These are phyloP conservation scores for Nemania sp. DNA, from an alignment of 2,329 filamentous ascomycete genomes.

Conservation along the genomic window DNA sequence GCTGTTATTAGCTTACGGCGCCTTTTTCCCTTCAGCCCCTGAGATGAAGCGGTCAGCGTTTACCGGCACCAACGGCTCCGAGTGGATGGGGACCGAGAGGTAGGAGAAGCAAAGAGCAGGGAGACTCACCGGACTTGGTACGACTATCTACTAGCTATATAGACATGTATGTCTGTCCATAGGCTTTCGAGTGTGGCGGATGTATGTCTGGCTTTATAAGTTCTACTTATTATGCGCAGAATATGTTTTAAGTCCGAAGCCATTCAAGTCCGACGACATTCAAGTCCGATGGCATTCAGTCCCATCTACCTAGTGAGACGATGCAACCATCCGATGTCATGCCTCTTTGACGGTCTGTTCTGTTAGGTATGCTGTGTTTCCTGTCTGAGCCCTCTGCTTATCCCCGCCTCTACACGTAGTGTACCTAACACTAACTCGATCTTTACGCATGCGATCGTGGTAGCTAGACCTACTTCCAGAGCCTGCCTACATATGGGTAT, in stretches of 20 bases:
- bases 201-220: too few relatives aligned
- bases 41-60: background rate
- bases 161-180: too few relatives aligned
- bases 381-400: background rate
- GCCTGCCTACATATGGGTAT: too few relatives aligned
- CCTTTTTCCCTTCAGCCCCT: background rate
- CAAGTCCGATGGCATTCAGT: conserved; percentile 2
- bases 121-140: too few relatives aligned
- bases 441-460: background rate
- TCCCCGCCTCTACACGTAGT: conserved; percentile 3
- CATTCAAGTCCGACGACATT: too few relatives aligned
- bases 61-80: background rate
- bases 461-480: background rate
- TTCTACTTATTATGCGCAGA: too few relatives aligned
- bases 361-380: background rate
- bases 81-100: background rate
- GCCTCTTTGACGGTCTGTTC: conserved; percentile 1
- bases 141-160: too few relatives aligned
- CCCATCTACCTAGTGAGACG: background rate
- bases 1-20: background rate
- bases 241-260: too few relatives aligned
- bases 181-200: too few relatives aligned
- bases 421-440: background rate
- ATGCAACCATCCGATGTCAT: conserved; percentile 12
- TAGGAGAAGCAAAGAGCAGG: too few relatives aligned